Evolutionary conservation across 2,329 filamentous ascomycete genomes (phyloP), one percentile per base, ranked within the genome.

Genomic region (Ophiostoma populinum): DNA sequence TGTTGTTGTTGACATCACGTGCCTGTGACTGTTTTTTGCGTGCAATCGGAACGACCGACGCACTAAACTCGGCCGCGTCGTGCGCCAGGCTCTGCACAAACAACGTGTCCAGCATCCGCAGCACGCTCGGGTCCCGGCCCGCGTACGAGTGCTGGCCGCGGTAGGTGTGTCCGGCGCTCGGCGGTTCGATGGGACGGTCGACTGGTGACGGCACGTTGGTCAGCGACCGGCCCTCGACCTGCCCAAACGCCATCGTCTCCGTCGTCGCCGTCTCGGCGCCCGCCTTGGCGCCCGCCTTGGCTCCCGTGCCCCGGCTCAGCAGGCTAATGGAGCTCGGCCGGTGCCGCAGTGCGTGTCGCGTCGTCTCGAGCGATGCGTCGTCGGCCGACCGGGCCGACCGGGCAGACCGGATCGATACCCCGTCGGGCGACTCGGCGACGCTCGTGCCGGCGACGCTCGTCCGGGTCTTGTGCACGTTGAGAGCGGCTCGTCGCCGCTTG

Each of bases 91-190:
- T 76, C 40, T 79, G 70, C 18, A 74, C 64, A 49, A 87, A 94
- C 58, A 95, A 85, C 5, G 79, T 73, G 50, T 94, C 82, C 4
- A 98, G 55, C 67, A 79, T 75, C 48, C 67, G 67, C 32, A 79
- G 57, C 35, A 80, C 70, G 46, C 59, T 72, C 4, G 75, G 74
- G 41, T 80, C 73, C 38, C 80, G 85, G 2, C 90, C 90, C 29
- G 72, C 67, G 50, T 98, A 95, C 3, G 80, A 83, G 55, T 95
- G 87, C 26, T 74, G 75, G 3, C 70, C 66, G 39, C 65, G 67
- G 42, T 70, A 69, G 25, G n/a, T n/a, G n/a, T n/a, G n/a, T n/a
- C n/a, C n/a, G n/a, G n/a, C n/a, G n/a, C n/a, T n/a, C n/a, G n/a
- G n/a, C n/a, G n/a, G 6, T 44, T 41, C 3, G 43, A 42, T 19